Base-by-base conservation (phyloP, 2,329 filamentous ascomycete genomes). In the Hymenoscyphus linearis region DNA sequence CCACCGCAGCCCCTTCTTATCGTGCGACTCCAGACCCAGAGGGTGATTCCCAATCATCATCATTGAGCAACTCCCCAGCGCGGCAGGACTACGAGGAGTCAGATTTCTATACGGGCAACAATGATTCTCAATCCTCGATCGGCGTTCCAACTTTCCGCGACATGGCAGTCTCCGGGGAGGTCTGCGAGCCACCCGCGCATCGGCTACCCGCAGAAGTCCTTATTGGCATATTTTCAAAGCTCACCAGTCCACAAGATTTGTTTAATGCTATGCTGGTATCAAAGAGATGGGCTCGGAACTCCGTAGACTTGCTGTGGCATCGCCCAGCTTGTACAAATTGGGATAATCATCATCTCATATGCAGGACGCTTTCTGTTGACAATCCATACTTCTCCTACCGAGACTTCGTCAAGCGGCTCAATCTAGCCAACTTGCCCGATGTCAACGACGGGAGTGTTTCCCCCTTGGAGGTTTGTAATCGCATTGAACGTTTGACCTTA, bases 281-380 rank as follows among this genome's bases (percentile, higher is more conserved):
- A 71, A 93, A 92, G 75, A 85, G 88, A 65, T 99, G 95, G 95
- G 90, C 95, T 31, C 82, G 89, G 65, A 97, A 97, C 73, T 88
- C 90, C 57, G 95, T 98, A 67, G 93, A 95, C 65, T 83, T 96
- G 66, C 82, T 99, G 25, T 99, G 95, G 95, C 93, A 97, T 75
- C 85, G 95, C 44, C 95, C 95, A 1, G 87, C 91, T 31, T 98
- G 95, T 77, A 92, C 89, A 70, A 91, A 86, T 69, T 97, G 91
- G 89, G 76, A 81, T 13, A 92, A 92, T 72, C 85, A 97, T 69
- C 80, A 86, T 70, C 88, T 80, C 67, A 95, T 99, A 67, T 93
- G 92, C 71, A 81, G 83, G 61, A 93, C 93, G 1, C 84, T 97
- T 37, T 82, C 85, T 53, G 81, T 86, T 31, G 78, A 83, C 36